phyloP scores from a whole-genome alignment of 306 rosid genomes.

The Glycine tomentella region DNA sequence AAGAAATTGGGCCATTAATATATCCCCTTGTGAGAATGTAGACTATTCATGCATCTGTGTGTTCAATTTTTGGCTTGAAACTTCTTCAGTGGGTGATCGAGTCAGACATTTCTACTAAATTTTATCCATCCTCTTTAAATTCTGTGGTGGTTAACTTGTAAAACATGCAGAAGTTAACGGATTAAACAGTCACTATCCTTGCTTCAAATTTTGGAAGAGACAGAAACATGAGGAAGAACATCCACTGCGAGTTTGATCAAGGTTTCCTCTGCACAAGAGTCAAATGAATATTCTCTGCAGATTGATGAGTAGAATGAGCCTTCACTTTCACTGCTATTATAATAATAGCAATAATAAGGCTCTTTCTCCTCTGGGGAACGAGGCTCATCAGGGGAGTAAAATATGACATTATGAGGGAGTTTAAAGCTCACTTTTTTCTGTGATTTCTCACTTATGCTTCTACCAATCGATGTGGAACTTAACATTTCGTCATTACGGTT shows the following conservation, averaged over 20 bases:
- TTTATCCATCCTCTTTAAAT: too few relatives aligned
- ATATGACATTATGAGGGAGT: slow-evolving; percentile 49
- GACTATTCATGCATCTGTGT: neutral
- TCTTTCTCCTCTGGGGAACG: neutral
- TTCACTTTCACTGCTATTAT: slow-evolving; percentile 5
- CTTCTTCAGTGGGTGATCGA: neutral
- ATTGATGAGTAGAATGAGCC: slow-evolving; percentile 34
- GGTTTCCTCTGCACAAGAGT: slow-evolving; percentile 35
- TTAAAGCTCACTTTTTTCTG: slow-evolving; percentile 44
- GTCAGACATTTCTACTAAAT: neutral
- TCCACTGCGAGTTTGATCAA: slow-evolving; percentile 48
- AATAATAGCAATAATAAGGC: neutral
- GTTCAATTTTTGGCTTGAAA: too few relatives aligned
- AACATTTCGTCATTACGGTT: slow-evolving; percentile 28
- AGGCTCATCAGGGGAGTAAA: slow-evolving; percentile 39
- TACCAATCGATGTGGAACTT: slow-evolving; percentile 15
- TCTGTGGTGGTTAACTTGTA: neutral
- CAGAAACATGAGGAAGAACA: slow-evolving; percentile 49
- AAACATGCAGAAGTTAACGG: neutral
- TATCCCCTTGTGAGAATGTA: neutral
- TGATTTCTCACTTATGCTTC: neutral
- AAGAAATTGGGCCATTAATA: neutral
- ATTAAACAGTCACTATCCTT: too few relatives aligned
- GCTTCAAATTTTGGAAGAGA: slow-evolving; percentile 47
- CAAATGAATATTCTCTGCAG: slow-evolving; percentile 20